These are phyloP conservation scores for Calendula officinalis DNA, from an alignment of 129 eudicot species.

Conservation along the genomic window DNA sequence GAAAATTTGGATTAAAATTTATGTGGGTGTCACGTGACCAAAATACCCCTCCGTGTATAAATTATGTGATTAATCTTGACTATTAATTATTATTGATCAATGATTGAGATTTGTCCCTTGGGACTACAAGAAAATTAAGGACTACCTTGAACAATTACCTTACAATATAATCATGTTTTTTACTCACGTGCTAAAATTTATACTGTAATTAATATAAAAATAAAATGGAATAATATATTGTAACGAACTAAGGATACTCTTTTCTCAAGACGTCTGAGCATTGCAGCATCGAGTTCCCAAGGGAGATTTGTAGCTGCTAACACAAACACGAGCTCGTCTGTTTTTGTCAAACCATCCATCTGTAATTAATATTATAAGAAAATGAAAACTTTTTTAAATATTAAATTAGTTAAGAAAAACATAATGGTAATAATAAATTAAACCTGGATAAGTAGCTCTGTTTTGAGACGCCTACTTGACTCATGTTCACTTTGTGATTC, in stretches of 20 bases:
- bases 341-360: constrained; percentile 96
- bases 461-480: constrained; percentile 96
- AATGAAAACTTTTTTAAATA: background rate
- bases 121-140: too few species aligned
- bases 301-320: constrained; percentile 99
- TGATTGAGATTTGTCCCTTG: too few species aligned
- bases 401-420: background rate
- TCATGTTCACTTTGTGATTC: constrained; percentile 99
- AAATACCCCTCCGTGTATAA: too few species aligned
- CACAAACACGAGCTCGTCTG: constrained; percentile 98
- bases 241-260: constrained; percentile 77
- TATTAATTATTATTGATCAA: too few species aligned
- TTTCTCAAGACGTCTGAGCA: constrained; percentile 99
- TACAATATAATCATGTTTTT: background rate
- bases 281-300: constrained; percentile 99
- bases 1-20: too few species aligned
- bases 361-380: constrained; percentile 43
- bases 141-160: too few species aligned
- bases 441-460: constrained; percentile 98
- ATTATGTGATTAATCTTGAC: too few species aligned
- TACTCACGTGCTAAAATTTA: background rate
- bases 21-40: too few species aligned
- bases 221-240: background rate
- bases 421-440: constrained; percentile 4
- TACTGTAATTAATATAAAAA: background rate